phyloP scores from a whole-genome alignment of 176 grass and related monocot genomes.

The Carex pumila region DNA sequence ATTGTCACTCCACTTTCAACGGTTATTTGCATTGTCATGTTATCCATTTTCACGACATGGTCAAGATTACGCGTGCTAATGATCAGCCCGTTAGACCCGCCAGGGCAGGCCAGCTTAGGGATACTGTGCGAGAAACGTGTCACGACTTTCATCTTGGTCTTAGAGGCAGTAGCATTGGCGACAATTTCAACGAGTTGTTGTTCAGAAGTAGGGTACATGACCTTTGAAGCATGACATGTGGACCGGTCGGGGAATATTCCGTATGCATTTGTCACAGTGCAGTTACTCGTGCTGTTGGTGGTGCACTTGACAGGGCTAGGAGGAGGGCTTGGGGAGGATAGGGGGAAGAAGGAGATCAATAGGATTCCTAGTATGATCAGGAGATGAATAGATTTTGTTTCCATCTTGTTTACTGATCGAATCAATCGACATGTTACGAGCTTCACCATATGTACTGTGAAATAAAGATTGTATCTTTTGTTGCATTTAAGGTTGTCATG shows the following conservation, averaged over 20 bases:
- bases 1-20: constrained; percentile 41
- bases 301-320: constrained; percentile 22
- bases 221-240: constrained; percentile 29
- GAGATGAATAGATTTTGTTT: background rate
- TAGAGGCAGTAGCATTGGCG: constrained; percentile 15
- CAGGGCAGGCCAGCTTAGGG: constrained; percentile 53
- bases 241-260: constrained; percentile 52
- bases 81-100: constrained; percentile 24
- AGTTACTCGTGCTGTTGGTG: background rate
- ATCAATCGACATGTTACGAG: background rate
- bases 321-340: constrained; percentile 16
- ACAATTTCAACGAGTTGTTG: constrained; percentile 31
- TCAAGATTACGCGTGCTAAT: constrained; percentile 39
- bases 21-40: background rate
- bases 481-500: too few relatives aligned
- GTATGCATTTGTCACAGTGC: constrained; percentile 60
- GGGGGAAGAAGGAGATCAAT: background rate
- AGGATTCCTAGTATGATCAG: background rate
- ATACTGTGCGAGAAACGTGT: constrained; percentile 51
- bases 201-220: constrained; percentile 40
- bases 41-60: constrained; percentile 24
- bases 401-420: background rate
- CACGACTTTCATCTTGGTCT: constrained; percentile 40
- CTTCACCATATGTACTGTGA: too few relatives aligned
- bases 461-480: too few relatives aligned